A percentile compares a stretch with the other conserved stretches of the same genome.
These are phyloP conservation scores for Hyphodiscus sp. DNA, from an alignment of 2,329 filamentous ascomycete species.

Conservation along the genomic window DNA sequence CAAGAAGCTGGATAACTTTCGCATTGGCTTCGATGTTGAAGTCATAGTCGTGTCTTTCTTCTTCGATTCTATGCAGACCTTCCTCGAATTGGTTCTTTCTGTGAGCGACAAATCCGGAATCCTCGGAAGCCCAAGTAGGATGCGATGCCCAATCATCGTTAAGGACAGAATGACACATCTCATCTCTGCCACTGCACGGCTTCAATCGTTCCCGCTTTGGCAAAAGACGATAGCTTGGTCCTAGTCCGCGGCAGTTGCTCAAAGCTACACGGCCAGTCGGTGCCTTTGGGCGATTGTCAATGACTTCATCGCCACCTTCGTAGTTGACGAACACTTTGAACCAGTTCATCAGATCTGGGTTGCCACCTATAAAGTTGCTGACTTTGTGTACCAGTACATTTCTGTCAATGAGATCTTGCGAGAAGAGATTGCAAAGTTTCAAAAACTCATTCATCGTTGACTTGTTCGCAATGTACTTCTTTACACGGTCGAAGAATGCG, in stretches of 20 bases:
- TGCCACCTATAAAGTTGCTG: slow-evolving; percentile 78
- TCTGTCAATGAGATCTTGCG: slow-evolving; percentile 84
- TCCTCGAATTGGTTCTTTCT: slow-evolving; percentile 96
- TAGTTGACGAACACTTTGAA: slow-evolving; percentile 81
- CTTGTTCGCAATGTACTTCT: slow-evolving; percentile 92
- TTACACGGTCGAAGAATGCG: slow-evolving; percentile 90
- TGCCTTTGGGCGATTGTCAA: slow-evolving; percentile 70
- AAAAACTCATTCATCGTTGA: slow-evolving; percentile 91
- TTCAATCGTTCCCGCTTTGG: slow-evolving; percentile 88
- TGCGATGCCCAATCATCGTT: slow-evolving; percentile 99
- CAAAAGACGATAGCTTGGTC: slow-evolving; percentile 88
- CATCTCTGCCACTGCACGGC: slow-evolving; percentile 87
- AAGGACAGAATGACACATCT: slow-evolving; percentile 85
- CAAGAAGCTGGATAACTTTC: slow-evolving; percentile 91
- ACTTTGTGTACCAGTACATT: slow-evolving; percentile 78
- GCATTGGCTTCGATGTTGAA: slow-evolving; percentile 95
- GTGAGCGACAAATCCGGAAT: slow-evolving; percentile 95
- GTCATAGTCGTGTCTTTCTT: slow-evolving; percentile 97
- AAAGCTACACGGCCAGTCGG: slow-evolving; percentile 81
- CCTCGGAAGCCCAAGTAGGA: slow-evolving; percentile 97
- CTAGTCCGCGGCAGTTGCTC: slow-evolving; percentile 91
- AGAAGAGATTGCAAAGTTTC: slow-evolving; percentile 94
- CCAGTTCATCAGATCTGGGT: slow-evolving; percentile 80
- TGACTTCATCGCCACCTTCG: slow-evolving; percentile 67
- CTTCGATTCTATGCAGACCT: slow-evolving; percentile 89